phyloP scores from a whole-genome alignment of 805 yeast species.

The Candida vartiovaarae region DNA sequence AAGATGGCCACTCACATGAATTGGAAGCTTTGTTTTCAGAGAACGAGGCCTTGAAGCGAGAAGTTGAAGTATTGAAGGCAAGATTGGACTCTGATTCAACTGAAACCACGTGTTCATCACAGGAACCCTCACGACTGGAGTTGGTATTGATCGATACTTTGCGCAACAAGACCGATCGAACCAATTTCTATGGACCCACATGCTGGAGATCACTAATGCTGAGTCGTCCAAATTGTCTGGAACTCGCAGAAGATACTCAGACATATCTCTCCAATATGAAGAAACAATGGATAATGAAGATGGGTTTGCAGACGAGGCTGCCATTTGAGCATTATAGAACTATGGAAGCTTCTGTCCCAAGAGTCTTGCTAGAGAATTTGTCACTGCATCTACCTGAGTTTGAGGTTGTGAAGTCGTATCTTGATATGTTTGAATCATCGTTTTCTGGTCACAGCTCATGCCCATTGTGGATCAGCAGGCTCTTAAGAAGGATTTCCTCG shows the following conservation, averaged over 20 bases:
- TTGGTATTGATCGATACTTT: no score
- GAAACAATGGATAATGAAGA: constrained; percentile 18
- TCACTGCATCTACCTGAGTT: constrained; percentile 15
- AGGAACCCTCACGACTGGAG: no score
- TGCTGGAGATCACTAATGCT: constrained; percentile 16
- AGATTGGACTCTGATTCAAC: no score
- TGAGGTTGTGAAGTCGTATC: constrained; percentile 10
- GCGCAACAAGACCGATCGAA: constrained; percentile 3
- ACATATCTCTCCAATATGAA: constrained; percentile 11
- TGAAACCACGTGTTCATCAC: no score
- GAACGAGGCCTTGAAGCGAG: no score
- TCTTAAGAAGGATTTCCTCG: constrained; percentile 14
- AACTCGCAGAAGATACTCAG: constrained; percentile 8
- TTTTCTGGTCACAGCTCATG: constrained; percentile 11
- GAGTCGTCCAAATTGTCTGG: constrained; percentile 3
- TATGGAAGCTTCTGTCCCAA: constrained; percentile 5
- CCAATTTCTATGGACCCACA: constrained; percentile 15
- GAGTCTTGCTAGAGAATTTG: constrained; percentile 8
- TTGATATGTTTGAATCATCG: constrained; percentile 10
- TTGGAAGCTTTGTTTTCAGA: no score
- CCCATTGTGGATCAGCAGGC: constrained; percentile 12
- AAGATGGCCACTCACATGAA: constrained; percentile 3
- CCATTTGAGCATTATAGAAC: constrained; percentile 5
- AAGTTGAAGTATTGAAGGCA: no score
- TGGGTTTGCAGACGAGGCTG: constrained; percentile 5